These are phyloP conservation scores for Suillus subalutaceus DNA, from an alignment of 768 basidiomycete genomes.

Conservation along the genomic window DNA sequence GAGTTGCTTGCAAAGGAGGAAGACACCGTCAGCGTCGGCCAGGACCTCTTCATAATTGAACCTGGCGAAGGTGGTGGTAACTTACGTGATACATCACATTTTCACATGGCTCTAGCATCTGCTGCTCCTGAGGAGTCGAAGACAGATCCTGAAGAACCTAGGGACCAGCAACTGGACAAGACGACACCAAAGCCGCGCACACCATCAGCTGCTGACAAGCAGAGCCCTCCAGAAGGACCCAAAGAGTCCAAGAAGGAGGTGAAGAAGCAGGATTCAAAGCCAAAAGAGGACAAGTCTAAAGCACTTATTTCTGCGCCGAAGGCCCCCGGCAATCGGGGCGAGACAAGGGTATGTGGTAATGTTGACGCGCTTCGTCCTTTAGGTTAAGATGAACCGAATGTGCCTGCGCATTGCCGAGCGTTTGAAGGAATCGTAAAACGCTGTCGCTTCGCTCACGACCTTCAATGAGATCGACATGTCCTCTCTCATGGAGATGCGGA, in stretches of 20 bases:
- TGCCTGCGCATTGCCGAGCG: conserved; percentile 95
- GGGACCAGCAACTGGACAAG: conserved; percentile 53
- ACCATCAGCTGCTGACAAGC: conserved; percentile 38
- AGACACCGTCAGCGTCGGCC: conserved; percentile 91
- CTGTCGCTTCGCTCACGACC: conserved; percentile 94
- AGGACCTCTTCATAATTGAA: conserved; percentile 92
- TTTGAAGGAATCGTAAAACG: conserved; percentile 98
- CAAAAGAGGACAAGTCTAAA: conserved; percentile 34
- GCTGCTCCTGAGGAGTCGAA: conserved; percentile 33
- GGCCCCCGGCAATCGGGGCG: conserved; percentile 63
- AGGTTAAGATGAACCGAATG: conserved; percentile 99
- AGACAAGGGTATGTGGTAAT: conserved; percentile 72
- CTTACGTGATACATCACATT: not conserved
- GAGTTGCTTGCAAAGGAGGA: conserved; percentile 90
- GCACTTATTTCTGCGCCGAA: conserved; percentile 33
- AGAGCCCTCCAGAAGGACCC: conserved; percentile 27
- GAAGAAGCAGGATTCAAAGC: conserved; percentile 39
- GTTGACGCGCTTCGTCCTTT: not conserved
- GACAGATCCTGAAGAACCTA: conserved; percentile 47
- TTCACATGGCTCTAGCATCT: conserved; percentile 30
- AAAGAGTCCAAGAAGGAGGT: conserved; percentile 40
- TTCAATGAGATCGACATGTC: conserved; percentile 99
- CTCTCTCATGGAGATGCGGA: conserved; percentile 88
- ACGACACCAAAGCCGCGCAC: conserved; percentile 45
- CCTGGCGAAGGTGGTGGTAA: conserved; percentile 62